Evolutionary conservation across 2,329 filamentous ascomycete genomes (phyloP).

Genomic region (Thelonectria blattea): DNA sequence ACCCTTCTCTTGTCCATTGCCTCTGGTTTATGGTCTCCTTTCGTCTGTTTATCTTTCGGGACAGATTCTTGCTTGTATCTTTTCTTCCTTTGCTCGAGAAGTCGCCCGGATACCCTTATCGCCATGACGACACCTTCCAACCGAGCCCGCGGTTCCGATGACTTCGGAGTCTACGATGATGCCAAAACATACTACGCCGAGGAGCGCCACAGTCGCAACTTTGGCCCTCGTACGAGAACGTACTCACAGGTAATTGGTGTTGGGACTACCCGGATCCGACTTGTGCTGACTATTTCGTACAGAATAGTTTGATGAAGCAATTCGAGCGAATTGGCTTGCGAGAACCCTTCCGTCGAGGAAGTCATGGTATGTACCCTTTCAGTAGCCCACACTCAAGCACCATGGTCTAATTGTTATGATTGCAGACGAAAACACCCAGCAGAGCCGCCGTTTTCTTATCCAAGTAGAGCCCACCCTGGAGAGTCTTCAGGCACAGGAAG

Average conservation of each 20-base stretch:
- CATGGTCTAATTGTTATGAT: not conserved
- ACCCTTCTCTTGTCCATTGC: not conserved
- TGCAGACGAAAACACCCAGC: slow-evolving; percentile 74
- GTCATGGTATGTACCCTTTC: slow-evolving; percentile 55
- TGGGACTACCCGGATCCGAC: not conserved
- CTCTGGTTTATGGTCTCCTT: not conserved
- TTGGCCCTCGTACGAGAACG: slow-evolving; percentile 59
- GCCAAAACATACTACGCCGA: slow-evolving; percentile 65
- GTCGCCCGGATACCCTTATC: slow-evolving; percentile 9
- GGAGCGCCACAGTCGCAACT: slow-evolving; percentile 57
- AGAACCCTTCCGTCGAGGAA: slow-evolving; percentile 64
- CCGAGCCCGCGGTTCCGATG: slow-evolving; percentile 48
- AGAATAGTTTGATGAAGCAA: slow-evolving; percentile 62
- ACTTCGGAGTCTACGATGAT: slow-evolving; percentile 61
- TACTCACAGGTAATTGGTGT: slow-evolving; percentile 57
- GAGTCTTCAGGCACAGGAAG: slow-evolving; percentile 81
- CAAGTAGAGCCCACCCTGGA: slow-evolving; percentile 85
- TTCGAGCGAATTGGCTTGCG: slow-evolving; percentile 58
- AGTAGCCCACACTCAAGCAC: not conserved
- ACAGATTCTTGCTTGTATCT: slow-evolving; percentile 17
- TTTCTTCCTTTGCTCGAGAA: slow-evolving; percentile 6
- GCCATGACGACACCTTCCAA: slow-evolving; percentile 39
- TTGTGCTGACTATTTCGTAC: slow-evolving; percentile 37
- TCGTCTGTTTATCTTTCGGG: slow-evolving; percentile 3
- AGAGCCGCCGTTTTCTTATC: slow-evolving; percentile 79